Evolutionary conservation across 352 stramenopile genomes (phyloP).

Genomic region (Phytophthora chlamydospora): DNA sequence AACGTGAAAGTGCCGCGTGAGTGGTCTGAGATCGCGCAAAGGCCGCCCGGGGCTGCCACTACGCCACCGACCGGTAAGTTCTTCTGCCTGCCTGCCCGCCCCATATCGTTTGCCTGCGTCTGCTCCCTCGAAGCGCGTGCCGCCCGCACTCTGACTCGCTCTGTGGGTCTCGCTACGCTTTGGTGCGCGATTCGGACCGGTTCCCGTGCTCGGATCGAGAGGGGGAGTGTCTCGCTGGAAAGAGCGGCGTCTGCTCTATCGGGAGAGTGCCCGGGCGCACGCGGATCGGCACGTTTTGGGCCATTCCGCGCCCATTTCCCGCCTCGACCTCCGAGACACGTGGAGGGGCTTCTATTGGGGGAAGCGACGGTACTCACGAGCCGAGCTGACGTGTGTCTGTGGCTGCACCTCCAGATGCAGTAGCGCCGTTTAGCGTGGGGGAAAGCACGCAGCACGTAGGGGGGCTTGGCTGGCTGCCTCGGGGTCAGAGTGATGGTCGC

Average conservation of each 20-base stretch:
- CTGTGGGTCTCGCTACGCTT: conserved; percentile 18
- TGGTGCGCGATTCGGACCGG: conserved; percentile 13
- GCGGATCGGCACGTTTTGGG: conserved; percentile 31
- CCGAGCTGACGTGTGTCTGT: conserved; percentile 28
- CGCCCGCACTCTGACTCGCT: conserved; percentile 24
- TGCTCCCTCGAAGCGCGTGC: conserved; percentile 31
- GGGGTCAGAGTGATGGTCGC: conserved; percentile 24
- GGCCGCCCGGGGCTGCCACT: conserved; percentile 29
- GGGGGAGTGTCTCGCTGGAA: conserved; percentile 18
- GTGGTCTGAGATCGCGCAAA: conserved; percentile 38
- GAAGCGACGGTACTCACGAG: not conserved
- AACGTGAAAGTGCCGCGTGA: conserved; percentile 53
- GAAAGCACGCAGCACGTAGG: conserved; percentile 36
- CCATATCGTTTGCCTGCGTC: conserved; percentile 15
- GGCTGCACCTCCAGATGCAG: conserved; percentile 33
- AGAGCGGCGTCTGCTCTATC: conserved; percentile 23
- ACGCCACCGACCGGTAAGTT: conserved; percentile 43
- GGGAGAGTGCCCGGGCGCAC: conserved; percentile 13
- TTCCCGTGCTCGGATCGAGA: conserved; percentile 20
- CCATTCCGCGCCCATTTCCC: conserved; percentile 29
- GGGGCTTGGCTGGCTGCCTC: not conserved
- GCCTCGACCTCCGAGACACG: conserved; percentile 15
- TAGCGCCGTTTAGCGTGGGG: conserved; percentile 29
- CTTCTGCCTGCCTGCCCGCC: not conserved
- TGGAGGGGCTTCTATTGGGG: conserved; percentile 13